Percentiles rank a stretch among this genome's conserved stretches.
Conservation (phyloP, 2,329 filamentous ascomycete species). For the Epichloe uncinata region DNA sequence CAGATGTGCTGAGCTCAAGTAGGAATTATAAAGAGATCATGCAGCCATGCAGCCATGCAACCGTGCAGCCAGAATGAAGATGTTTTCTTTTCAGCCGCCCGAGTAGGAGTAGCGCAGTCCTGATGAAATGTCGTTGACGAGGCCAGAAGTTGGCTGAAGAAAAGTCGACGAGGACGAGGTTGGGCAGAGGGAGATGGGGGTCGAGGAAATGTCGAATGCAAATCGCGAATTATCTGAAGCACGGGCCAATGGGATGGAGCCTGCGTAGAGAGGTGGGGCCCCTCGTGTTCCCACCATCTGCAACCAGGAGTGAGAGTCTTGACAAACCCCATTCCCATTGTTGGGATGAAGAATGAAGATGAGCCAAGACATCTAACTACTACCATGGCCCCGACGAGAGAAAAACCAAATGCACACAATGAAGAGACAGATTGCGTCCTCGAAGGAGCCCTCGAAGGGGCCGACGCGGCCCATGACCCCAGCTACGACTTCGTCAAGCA, state of each 20-base stretch:
- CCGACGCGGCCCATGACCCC: slow-evolving; percentile 10
- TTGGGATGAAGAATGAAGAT: neutral
- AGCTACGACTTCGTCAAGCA: slow-evolving; percentile 36
- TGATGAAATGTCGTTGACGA: neutral
- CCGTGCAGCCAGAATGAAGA: neutral
- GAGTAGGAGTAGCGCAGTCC: neutral
- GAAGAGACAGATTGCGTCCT: slow-evolving; percentile 12
- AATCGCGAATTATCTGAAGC: neutral
- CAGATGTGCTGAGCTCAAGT: neutral
- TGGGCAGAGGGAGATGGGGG: neutral
- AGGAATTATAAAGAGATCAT: neutral
- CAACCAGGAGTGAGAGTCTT: neutral
- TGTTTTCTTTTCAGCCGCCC: neutral
- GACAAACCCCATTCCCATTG: neutral
- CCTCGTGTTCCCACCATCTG: neutral
- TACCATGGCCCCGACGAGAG: neutral
- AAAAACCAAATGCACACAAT: neutral
- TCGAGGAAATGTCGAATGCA: neutral
- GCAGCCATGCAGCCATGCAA: neutral
- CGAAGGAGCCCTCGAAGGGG: slow-evolving; percentile 4
- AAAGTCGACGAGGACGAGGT: neutral
- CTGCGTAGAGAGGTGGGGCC: neutral
- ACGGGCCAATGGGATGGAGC: neutral
- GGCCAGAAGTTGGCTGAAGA: neutral
- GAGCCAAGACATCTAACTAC: no score